These are phyloP conservation scores for Malassezia caprae DNA, from an alignment of 1,284 basidiomycete species.

Conservation along the genomic window DNA sequence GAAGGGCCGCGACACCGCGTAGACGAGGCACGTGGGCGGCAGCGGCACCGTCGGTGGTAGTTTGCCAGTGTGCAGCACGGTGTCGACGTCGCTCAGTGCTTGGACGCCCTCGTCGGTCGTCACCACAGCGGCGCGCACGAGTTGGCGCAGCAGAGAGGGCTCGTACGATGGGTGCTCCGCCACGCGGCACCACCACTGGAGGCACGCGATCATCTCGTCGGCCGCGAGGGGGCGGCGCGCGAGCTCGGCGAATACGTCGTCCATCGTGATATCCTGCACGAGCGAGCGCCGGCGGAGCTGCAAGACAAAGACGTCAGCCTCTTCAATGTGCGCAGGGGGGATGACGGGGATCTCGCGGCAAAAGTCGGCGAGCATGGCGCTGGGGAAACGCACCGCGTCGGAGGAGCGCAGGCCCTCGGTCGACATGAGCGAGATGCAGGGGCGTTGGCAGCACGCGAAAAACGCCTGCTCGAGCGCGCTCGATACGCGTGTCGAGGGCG, in stretches of 20 bases:
- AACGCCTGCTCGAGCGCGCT: conserved; percentile 68
- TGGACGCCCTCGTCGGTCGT: conserved; percentile 28
- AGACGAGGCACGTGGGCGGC: conserved; percentile 66
- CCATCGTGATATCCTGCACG: conserved; percentile 71
- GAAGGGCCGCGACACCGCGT: conserved; percentile 59
- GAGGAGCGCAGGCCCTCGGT: conserved; percentile 65
- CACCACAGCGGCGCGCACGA: conserved; percentile 34
- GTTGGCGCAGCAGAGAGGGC: conserved; percentile 34
- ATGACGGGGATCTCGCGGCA: conserved; percentile 70
- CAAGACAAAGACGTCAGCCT: conserved; percentile 60
- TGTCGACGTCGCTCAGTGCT: conserved; percentile 59
- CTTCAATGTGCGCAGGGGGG: conserved; percentile 58
- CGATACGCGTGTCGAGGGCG: conserved; percentile 73
- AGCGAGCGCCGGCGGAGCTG: conserved; percentile 61
- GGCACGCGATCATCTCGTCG: conserved; percentile 67
- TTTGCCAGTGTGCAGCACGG: conserved; percentile 63
- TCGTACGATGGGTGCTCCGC: conserved; percentile 50
- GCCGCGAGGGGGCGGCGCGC: conserved; percentile 62
- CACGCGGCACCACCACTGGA: conserved; percentile 77
- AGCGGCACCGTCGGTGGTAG: conserved; percentile 75
- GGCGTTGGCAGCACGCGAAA: conserved; percentile 57
- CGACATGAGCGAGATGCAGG: conserved; percentile 65
- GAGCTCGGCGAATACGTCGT: conserved; percentile 76
- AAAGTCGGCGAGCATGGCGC: conserved; percentile 65
- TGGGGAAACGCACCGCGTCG: conserved; percentile 66